Percentiles rank a stretch among this genome's conserved stretches.
Conservation (phyloP, 2,329 filamentous ascomycete genomes). For the Pseudocercospora musae region DNA sequence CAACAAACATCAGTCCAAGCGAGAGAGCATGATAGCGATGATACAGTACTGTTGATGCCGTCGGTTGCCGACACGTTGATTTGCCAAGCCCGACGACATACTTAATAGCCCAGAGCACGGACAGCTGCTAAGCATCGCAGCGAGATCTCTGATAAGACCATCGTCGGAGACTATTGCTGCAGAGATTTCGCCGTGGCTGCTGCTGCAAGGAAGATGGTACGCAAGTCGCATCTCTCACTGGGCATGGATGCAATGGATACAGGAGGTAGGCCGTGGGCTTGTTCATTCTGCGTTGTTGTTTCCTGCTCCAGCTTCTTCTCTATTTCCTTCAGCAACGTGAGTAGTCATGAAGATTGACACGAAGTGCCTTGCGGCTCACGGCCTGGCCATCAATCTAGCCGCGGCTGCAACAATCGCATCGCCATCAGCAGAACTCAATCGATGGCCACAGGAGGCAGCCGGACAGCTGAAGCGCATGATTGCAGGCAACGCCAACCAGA, state of each 20-base stretch:
- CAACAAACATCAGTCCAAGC: too few relatives aligned
- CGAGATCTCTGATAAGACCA: not conserved
- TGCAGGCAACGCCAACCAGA: slow-evolving; percentile 19
- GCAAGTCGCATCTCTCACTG: not conserved
- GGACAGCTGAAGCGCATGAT: slow-evolving; percentile 19
- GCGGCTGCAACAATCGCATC: not conserved
- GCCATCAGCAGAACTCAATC: slow-evolving; percentile 4
- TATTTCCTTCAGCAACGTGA: not conserved
- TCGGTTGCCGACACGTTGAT: slow-evolving; percentile 50
- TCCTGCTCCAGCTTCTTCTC: not conserved
- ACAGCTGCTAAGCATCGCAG: not conserved
- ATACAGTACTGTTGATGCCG: not conserved
- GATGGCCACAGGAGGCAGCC: slow-evolving; percentile 21
- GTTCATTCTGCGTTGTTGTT: not conserved
- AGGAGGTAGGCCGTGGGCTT: not conserved
- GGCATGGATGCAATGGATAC: not conserved
- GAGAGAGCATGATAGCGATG: not conserved
- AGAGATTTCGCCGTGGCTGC: not conserved
- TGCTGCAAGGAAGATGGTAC: not conserved
- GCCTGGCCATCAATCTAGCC: not conserved
- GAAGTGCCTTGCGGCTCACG: not conserved
- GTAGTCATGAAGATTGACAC: not conserved
- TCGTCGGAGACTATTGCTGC: not conserved
- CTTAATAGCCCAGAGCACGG: not conserved
- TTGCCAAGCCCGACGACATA: not conserved